A percentile compares a stretch with the other conserved stretches of the same genome.
Evolutionary conservation across 306 rosid genomes (phyloP).

Genomic region (Quercus alba): DNA sequence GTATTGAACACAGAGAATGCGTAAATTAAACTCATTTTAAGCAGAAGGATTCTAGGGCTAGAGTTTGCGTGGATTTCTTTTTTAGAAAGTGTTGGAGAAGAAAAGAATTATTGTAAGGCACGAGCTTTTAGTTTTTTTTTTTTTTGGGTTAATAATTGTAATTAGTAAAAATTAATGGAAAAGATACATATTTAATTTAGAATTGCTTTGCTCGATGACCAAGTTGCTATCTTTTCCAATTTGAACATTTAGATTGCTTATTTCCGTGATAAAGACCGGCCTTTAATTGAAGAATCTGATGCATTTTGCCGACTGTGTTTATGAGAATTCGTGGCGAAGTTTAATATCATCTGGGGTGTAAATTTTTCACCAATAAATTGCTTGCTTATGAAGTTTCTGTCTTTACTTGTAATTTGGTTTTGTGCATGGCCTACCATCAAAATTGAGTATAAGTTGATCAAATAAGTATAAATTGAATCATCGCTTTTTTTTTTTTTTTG

Average conservation of each 20-base stretch:
- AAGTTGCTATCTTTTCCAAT: neutral
- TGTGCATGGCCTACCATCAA: neutral
- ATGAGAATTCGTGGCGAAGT: neutral
- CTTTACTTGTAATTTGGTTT: neutral
- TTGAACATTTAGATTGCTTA: neutral
- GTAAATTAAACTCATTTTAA: neutral
- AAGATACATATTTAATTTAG: neutral
- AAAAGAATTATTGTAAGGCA: constrained; percentile 1
- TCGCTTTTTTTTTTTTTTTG: neutral
- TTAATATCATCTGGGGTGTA: neutral
- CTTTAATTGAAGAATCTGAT: neutral
- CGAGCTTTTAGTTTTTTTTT: neutral
- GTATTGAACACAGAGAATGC: neutral
- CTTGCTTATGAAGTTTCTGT: neutral
- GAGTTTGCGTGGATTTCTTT: constrained; percentile 16
- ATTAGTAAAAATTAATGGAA: neutral
- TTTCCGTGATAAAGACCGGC: neutral
- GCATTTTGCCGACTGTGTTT: neutral
- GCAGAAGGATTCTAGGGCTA: neutral
- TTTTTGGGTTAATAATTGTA: neutral
- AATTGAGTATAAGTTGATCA: neutral
- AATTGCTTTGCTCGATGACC: neutral
- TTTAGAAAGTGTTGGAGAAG: constrained; percentile 1
- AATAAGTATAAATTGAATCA: neutral
- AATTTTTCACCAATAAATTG: neutral